Conservation (phyloP, 2,329 filamentous ascomycete genomes). For the Davidsoniella neocaledoniae region DNA sequence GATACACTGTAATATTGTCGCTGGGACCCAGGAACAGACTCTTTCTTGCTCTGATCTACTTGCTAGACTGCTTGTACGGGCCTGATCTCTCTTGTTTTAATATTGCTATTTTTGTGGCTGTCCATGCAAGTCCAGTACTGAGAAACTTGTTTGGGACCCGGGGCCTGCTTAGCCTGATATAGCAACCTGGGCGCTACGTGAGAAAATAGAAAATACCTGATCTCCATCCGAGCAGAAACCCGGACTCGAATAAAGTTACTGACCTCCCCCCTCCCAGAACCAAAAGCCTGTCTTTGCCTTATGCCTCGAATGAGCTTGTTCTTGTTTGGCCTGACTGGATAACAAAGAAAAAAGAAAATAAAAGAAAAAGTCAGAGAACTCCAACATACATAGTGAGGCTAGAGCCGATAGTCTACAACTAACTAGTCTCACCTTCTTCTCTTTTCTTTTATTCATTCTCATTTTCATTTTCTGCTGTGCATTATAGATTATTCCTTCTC, state of each 20-base stretch:
- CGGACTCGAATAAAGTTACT: slow-evolving; percentile 8
- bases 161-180: too few species aligned
- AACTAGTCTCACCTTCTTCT: neutral
- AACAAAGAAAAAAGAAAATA: neutral
- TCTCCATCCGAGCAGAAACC: slow-evolving; percentile 9
- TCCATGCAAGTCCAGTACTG: neutral
- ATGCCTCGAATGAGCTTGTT: neutral
- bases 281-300: slow-evolving; percentile 1
- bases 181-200: neutral
- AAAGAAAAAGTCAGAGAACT: neutral
- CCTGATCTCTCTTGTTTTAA: neutral
- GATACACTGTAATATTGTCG: too few species aligned
- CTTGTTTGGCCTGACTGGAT: neutral
- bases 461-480: neutral
- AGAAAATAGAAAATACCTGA: slow-evolving; percentile 5
- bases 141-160: too few species aligned
- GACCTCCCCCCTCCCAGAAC: slow-evolving; percentile 2
- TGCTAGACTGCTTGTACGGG: neutral
- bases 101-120: neutral
- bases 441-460: neutral
- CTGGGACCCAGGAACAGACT: too few species aligned
- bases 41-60: too few species aligned
- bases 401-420: too few species aligned
- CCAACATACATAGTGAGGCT: neutral
- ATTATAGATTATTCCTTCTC: neutral